Conservation (phyloP, 139 green algal species). For the Edaphochlamys debaryana region DNA sequence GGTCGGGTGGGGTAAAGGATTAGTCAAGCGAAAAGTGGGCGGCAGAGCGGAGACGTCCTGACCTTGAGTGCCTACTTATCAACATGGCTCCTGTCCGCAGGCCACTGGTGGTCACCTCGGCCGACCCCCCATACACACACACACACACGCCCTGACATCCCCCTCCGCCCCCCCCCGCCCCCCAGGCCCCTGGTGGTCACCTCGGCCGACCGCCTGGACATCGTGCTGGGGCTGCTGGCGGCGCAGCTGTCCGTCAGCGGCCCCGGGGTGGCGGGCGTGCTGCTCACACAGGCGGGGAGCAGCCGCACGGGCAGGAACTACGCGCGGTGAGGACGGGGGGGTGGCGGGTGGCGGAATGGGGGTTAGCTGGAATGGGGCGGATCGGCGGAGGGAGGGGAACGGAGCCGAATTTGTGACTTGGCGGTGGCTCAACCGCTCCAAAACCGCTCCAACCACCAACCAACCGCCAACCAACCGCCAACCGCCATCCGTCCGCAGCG, state of each 20-base stretch:
- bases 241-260: constrained; percentile 57
- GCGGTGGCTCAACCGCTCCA: no score
- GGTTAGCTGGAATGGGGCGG: no score
- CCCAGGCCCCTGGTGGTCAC: constrained; percentile 61
- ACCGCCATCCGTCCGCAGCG: not conserved
- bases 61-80: no score
- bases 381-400: no score
- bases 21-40: not conserved
- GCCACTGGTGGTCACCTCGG: no score
- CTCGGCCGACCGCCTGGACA: constrained; percentile 62
- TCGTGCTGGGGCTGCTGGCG: constrained; percentile 70
- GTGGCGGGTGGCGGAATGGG: no score
- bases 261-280: constrained; percentile 68
- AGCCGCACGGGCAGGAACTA: constrained; percentile 21
- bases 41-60: no score
- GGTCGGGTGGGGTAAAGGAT: not conserved
- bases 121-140: no score
- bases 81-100: no score
- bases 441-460: no score
- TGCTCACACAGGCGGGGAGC: constrained; percentile 60
- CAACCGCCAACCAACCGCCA: no score
- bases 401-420: no score
- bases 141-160: not conserved
- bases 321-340: constrained; percentile 28
- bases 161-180: not conserved